Conservation (phyloP, 768 basidiomycete genomes). For the Cubamyces lactineus region DNA sequence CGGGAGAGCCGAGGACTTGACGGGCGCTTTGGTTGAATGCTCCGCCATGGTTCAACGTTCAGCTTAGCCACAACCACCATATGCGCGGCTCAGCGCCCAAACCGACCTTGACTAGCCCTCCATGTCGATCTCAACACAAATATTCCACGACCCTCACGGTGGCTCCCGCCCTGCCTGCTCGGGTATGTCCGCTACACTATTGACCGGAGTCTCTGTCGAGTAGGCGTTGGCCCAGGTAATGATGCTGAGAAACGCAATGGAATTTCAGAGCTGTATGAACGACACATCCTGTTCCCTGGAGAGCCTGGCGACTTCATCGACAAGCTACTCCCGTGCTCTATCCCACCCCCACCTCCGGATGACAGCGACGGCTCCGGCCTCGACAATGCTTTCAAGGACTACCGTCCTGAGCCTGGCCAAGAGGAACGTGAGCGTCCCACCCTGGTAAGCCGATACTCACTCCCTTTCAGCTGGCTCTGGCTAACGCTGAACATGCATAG, state of each 20-base stretch:
- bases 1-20: too few species aligned
- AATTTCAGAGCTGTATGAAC: not conserved
- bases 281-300: not conserved
- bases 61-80: not conserved
- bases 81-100: too few species aligned
- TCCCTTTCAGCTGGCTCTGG: not conserved
- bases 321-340: constrained; percentile 4
- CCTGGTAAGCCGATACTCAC: not conserved
- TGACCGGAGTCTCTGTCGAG: not conserved
- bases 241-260: not conserved
- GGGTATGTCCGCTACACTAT: constrained; percentile 4
- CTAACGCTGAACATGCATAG: not conserved
- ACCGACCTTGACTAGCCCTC: not conserved
- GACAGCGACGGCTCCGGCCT: not conserved
- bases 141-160: not conserved
- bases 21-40: too few species aligned
- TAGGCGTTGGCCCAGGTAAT: not conserved
- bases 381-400: not conserved
- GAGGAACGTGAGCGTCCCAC: not conserved
- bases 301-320: constrained; percentile 3
- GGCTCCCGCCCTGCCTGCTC: not conserved
- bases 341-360: not conserved
- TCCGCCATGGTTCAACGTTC: not conserved
- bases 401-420: not conserved
- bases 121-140: constrained; percentile 1